Evolutionary conservation across 1,139 yeast species (phyloP).

Genomic region (Saccharomyces pastorianus): DNA sequence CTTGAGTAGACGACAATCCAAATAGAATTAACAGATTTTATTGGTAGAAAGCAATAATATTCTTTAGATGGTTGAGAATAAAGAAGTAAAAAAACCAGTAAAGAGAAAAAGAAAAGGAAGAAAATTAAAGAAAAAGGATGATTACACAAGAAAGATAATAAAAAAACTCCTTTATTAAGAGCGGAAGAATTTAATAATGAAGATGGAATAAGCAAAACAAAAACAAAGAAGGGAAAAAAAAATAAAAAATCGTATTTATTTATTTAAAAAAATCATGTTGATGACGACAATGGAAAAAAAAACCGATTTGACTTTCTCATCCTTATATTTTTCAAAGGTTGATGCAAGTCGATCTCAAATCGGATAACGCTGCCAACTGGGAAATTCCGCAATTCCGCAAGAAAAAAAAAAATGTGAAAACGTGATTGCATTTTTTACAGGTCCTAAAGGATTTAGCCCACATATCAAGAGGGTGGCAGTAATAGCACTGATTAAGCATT

Average conservation of each 20-base stretch:
- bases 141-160: not conserved
- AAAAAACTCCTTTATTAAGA: not conserved
- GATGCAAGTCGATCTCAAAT: not conserved
- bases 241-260: not conserved
- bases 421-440: not conserved
- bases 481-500: not conserved
- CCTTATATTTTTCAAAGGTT: not conserved
- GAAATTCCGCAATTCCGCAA: slow-evolving; percentile 1
- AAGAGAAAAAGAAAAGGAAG: not conserved
- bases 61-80: not conserved
- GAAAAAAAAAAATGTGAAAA: not conserved
- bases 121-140: not conserved
- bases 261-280: not conserved
- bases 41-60: not conserved
- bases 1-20: not conserved
- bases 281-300: not conserved
- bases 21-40: not conserved
- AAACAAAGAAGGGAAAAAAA: not conserved
- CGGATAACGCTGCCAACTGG: slow-evolving; percentile 1
- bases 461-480: not conserved
- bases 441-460: not conserved
- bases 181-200: not conserved
- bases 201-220: not conserved
- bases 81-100: not conserved
- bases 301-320: not conserved